Base-by-base conservation (phyloP, 208 protist genomes). In the Leishmania arabica region DNA sequence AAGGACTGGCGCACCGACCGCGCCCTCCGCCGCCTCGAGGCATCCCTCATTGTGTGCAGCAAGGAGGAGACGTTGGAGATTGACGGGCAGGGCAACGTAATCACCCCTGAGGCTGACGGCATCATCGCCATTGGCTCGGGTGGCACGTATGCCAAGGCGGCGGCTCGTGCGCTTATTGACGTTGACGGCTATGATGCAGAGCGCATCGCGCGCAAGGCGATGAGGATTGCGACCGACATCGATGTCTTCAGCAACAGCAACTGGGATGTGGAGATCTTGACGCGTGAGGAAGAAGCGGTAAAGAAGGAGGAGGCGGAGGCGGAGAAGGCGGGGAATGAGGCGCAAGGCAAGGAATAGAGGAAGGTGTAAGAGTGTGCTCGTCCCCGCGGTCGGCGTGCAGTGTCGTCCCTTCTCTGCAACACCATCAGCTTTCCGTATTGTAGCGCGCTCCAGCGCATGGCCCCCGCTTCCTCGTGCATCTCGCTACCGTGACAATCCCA, bases 1-100 rank as follows among this genome's bases (percentile, higher is more conserved):
- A 99, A 99, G 89, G 91, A 97, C 74, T 99, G 98, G 98, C 93
- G 98, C 79, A 98, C 95, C 9, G 98, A 99, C 81, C 97, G 97
- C 72, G 96, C 92, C 24, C 90, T 99, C 58, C 93, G 98, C 74
- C 92, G 91, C 42, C 92, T 99, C n/a, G 95, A 99, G 83, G 97
- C 97, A n/a, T 93, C 90, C 27, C 85, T 99, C 1, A 98, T 99
- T 83, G 97, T 99, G 24, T 93, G 90, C 77, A 92, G 95, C 85
- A 85, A 90, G 72, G 91, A 97, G 27, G 95, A 97, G 65, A 97
- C 96, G 31, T 87, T 99, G 21, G 94, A 98, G 83, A 96, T 99
- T 70, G 97, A 98, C 75, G 98, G 98, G 45, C 95, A 98, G 86
- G 98, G 98, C 40, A 98, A 99, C 84, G 97, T 99, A 49, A 94